Conservation (phyloP, 2,329 filamentous ascomycete species). For the Blumeriella jaapii region DNA sequence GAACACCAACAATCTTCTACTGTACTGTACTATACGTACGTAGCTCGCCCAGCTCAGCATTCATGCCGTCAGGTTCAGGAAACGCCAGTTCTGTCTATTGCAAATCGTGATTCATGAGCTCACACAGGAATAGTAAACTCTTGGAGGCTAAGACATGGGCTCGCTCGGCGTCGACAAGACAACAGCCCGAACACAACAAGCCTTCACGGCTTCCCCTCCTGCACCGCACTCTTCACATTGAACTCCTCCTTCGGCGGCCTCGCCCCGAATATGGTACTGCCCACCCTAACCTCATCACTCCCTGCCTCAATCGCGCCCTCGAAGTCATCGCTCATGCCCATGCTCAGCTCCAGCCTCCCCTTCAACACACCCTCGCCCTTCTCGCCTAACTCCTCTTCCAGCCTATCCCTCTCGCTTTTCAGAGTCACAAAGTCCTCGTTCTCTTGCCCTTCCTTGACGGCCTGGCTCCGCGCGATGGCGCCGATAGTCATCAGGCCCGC, state of each 20-base stretch:
- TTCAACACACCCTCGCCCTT: conserved; percentile 48
- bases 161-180: neutral
- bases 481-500: conserved; percentile 95
- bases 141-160: neutral
- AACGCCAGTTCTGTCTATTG: too few relatives aligned
- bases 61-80: too few relatives aligned
- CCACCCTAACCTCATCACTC: conserved; percentile 81
- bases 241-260: conserved; percentile 40
- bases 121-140: too few relatives aligned
- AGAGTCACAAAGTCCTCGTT: conserved; percentile 81
- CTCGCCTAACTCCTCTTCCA: conserved; percentile 55
- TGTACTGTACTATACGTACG: too few relatives aligned
- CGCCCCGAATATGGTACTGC: conserved; percentile 86
- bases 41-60: too few relatives aligned
- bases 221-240: conserved; percentile 12
- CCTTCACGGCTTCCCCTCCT: conserved; percentile 15
- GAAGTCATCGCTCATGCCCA: conserved; percentile 98
- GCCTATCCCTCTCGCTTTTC: conserved; percentile 56
- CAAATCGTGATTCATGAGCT: too few relatives aligned
- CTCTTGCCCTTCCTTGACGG: conserved; percentile 60
- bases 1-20: too few relatives aligned
- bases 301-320: conserved; percentile 76
- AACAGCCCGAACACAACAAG: too few relatives aligned
- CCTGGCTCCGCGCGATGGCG: conserved; percentile 75
- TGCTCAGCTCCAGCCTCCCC: conserved; percentile 70